Evolutionary conservation across 2,329 filamentous ascomycete species (phyloP), one percentile per base, ranked within the genome.

Genomic region (Xylariaceae sp.): DNA sequence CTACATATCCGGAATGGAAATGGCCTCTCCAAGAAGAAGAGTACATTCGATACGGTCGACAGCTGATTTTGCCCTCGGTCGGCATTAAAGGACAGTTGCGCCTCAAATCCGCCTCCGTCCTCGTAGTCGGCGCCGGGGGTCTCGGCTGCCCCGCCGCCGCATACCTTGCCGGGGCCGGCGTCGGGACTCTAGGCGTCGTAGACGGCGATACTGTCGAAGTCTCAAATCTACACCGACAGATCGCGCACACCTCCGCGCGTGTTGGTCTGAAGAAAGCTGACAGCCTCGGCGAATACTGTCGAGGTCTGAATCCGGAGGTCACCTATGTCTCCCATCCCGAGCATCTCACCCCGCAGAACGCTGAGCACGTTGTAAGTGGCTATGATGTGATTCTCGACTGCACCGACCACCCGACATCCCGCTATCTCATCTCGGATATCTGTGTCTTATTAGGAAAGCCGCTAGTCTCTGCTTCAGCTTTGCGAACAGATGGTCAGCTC

Each of bases 341-440:
- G 12, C 85, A 87, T 55, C 78, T 96, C 12, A 82, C 80, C 0
- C 78, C 89, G 0, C 71, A 81, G 51, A 88, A 86, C 45, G 87
- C 90, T 0, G 70, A 82, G 6, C 67, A 74, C 0, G 82, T 90
- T 38, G 81, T 95, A 48, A 70, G 74, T 0, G 60, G 73, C 4
- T 97, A 95, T 64, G 89, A 96, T 60, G 59, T 96, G 1, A 82
- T 97, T 1, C 82, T 99, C 11, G 94, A 99, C 68, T 99, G 94
- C 67, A 97, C 92, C 10, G 94, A 99, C 68, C 90, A 92, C 57
- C 92, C 94, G 0, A 86, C 89, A 1, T 89, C 90, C 0, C 87
- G 94, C 39, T 97, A 99, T 66, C 80, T 97, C 41, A 89, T 97
- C 56, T 96, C 90, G 0, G 94, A 99, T 65, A 81, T 87, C 14